Evolutionary conservation across 2,329 filamentous ascomycete genomes (phyloP), one percentile per base, ranked within the genome.

Genomic region (Cladorrhinum sp.): DNA sequence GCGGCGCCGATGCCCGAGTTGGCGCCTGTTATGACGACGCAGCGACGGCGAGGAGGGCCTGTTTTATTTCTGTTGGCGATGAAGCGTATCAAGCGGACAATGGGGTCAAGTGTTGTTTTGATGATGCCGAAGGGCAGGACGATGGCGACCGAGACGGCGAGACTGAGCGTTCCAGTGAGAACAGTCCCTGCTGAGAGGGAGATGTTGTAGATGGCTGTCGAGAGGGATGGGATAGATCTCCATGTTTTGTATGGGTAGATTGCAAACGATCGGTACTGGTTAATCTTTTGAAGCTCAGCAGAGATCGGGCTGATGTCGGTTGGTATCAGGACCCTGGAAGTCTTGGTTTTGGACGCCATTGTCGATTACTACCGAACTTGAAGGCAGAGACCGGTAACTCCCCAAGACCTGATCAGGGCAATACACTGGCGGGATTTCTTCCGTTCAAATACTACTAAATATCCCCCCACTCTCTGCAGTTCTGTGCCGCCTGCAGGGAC

Each of bases 1-100:
- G 32, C 32, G 32, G 32, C 32, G 54, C 54, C 54, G 36, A 56
- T 56, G 36, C 54, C 54, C 13, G 54, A 56, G 36, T 32, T 38
- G 54, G 54, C 36, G 36, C 54, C 54, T 22, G 54, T 56, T 12
- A 56, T 56, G 13, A 56, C 32, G 3, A 36, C 32, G 9, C 32
- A 36, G 7, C 32, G 32, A 13, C 32, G 32, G 12, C 32, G 32
- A 36, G 32, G 32, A 36, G 32, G 32, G 12, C 8, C 12, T 4
- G 4, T 36, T 9, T 36, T 36, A 13, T 36, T 36, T 12, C 32
- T 9, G 32, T 36, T 36, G 3, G 8, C 8, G 12, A 36, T 36
- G 9, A 8, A 36, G 32, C 9, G 10, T 8, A 36, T 36, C 9
- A 36, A 36, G 32, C 16, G 32, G 32, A 36, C 12, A 12, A 36